Evolutionary conservation across 1,284 basidiomycete genomes (phyloP), one percentile per base, ranked within the genome.

Genomic region (Cutaneotrichosporon cyanovorans): DNA sequence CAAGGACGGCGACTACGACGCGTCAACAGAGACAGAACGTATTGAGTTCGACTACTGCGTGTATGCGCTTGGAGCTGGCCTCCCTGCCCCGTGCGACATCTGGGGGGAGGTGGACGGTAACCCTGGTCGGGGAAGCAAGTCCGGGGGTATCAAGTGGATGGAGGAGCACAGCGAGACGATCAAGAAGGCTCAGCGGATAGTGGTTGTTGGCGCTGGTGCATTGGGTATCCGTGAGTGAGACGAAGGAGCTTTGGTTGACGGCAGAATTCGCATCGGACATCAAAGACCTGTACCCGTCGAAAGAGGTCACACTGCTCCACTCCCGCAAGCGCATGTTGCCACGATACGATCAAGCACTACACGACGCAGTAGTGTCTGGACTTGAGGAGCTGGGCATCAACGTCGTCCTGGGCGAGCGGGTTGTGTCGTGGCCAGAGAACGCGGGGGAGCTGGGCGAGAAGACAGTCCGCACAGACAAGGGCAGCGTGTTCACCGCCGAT

Each of bases 401-500:
- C 7, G 58, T 73, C 9, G 60, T 76, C 0, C 62, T 76, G 0
- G 72, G 69, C 15, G 71, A 74, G 43, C 56, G 74, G 33, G 60
- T 74, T 12, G 51, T 61, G 37, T 48, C 65, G 19, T 71, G 68
- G 58, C 59, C 67, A 8, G 51, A 56, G 16, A 54, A 62, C 33
- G 59, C 61, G n/a, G 62, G 63, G 33, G 40, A 55, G 11, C 46
- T 62, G 12, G 38, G 36, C 19, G 57, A 62, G 40, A 62, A 67
- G 45, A 56, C 76, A 28, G 76, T 82, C 8, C 71, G 75, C 11
- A 84, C 82, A 0, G 60, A 76, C 18, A 76, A 74, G 31, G 83
- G 83, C 0, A 70, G 77, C 16, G 76, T 78, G 53, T 74, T 85
- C 40, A 70, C 75, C 23, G 80, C 80, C 3, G 82, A 85, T 58